A percentile compares a stretch with the other conserved stretches of the same genome.
Evolutionary conservation across 2,329 filamentous ascomycete species (phyloP).

Genomic region (Xylaria sp.): DNA sequence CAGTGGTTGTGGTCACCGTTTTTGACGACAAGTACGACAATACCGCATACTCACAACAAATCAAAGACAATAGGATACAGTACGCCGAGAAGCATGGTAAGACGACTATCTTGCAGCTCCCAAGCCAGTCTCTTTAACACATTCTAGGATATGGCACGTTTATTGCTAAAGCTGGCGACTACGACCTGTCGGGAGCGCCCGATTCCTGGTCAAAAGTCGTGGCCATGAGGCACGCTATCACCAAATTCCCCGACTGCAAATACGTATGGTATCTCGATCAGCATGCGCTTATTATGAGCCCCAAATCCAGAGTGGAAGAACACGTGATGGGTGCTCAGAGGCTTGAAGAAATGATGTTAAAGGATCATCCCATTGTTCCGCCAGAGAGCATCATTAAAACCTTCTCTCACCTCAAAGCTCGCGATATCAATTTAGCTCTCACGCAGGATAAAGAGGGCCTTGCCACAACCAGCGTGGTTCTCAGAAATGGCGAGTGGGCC

Average conservation of each 20-base stretch:
- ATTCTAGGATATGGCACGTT: conserved; percentile 82
- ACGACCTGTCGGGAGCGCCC: conserved; percentile 71
- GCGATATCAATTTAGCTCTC: conserved; percentile 82
- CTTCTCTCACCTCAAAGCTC: conserved; percentile 80
- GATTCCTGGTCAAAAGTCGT: conserved; percentile 81
- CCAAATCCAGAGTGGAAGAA: conserved; percentile 72
- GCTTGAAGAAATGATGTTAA: conserved; percentile 83
- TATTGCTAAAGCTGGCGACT: conserved; percentile 80
- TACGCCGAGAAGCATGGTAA: conserved; percentile 90
- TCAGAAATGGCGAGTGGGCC: conserved; percentile 88
- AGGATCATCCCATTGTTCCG: conserved; percentile 86
- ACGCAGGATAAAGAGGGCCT: conserved; percentile 87
- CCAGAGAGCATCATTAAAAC: conserved; percentile 98
- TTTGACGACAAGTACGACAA: conserved; percentile 75
- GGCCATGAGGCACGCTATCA: conserved; percentile 88
- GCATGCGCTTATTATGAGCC: conserved; percentile 89
- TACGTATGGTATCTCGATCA: conserved; percentile 91
- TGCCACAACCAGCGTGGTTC: conserved; percentile 78
- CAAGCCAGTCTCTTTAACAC: conserved; percentile 3
- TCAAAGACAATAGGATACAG: conserved; percentile 83
- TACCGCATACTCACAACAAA: conserved; percentile 73
- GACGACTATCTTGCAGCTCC: neutral
- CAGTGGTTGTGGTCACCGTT: conserved; percentile 84
- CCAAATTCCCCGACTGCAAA: conserved; percentile 77
- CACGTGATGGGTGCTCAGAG: conserved; percentile 74